phyloP scores from a whole-genome alignment of 768 basidiomycete genomes.

The Leccinellum rugosiceps region DNA sequence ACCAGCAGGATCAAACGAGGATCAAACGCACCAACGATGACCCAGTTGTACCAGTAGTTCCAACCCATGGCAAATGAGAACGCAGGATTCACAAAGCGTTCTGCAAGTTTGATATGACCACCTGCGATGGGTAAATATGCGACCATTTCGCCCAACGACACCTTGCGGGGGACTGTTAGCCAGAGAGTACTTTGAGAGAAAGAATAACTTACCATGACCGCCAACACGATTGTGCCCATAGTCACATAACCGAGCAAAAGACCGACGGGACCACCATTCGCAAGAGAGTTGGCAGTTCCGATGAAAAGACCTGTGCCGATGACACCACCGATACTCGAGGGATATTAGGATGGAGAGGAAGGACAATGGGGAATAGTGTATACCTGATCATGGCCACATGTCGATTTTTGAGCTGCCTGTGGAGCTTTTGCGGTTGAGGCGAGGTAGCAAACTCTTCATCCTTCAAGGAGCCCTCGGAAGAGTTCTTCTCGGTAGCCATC shows the following conservation, averaged over 20 bases:
- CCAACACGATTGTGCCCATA: constrained; percentile 67
- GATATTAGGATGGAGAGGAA: neutral
- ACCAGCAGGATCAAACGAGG: neutral
- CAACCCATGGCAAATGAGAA: constrained; percentile 56
- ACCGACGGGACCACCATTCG: constrained; percentile 67
- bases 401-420: constrained; percentile 68
- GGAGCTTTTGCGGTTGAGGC: constrained; percentile 28
- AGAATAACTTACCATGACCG: constrained; percentile 56
- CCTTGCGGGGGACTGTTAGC: constrained; percentile 31
- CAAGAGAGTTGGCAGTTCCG: constrained; percentile 52
- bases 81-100: constrained; percentile 77
- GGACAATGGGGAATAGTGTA: neutral
- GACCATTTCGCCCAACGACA: constrained; percentile 60
- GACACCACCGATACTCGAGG: constrained; percentile 56
- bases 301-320: constrained; percentile 62
- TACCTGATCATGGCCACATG: constrained; percentile 83
- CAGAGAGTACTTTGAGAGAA: neutral
- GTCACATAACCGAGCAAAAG: constrained; percentile 66
- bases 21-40: constrained; percentile 16
- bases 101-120: constrained; percentile 77
- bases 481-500: constrained; percentile 24
- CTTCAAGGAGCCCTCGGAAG: constrained; percentile 16
- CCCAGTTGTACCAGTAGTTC: constrained; percentile 49
- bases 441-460: constrained; percentile 20
- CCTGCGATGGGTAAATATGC: constrained; percentile 77